Evolutionary conservation across 192 early-diverging fungal genomes (phyloP), one percentile per base, ranked within the genome.

Genomic region (Spinellus fusiger): DNA sequence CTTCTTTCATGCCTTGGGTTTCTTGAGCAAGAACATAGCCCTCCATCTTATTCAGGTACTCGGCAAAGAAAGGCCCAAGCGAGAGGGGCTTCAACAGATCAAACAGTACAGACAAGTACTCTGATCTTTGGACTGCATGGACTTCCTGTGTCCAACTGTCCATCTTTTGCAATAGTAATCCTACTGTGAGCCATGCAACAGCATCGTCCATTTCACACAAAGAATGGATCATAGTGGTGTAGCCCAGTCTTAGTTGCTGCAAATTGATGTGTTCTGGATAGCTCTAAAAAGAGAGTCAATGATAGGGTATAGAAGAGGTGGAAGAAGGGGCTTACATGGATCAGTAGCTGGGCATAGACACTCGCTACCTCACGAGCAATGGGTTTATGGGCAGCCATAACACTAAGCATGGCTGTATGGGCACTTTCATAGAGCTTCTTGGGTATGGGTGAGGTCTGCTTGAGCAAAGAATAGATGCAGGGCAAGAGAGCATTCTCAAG

Each of bases 171-270:
- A 78, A 29, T 9, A 80, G 40, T 25, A 61, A 71, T 40, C 75
- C 64, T 8, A 83, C 74, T 40, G 77, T 79, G 6, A 77, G 62
- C 79, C 77, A 83, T 4, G 73, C 77, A 8, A 80, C 40, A 2
- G 77, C 75, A 53, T 80, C 77, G 49, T 83, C 79, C 0, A 73
- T 72, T 23, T 70, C 70, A 20, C 73, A 78, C 4, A 80, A 56
- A 3, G 78, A 73, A 46, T 68, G 66, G 12, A 79, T 72, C 60
- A 83, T 70, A 57, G 73, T 77, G 16, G 65, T 77, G 51, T 77
- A 83, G 9, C 76, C 79, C 7, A 70, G 59, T 35, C 79, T 58
- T 31, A 80, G 37, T 51, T 83, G 81, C 15, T 77, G 65, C 12
- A 76, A 62, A 26, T 73, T 73, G 25, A 83, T 67, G n/a, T 66